A percentile compares a stretch with the other conserved stretches of the same genome.
These are phyloP conservation scores for Podospora pseudopauciseta DNA, from an alignment of 495 filamentous ascomycete species.

Conservation along the genomic window DNA sequence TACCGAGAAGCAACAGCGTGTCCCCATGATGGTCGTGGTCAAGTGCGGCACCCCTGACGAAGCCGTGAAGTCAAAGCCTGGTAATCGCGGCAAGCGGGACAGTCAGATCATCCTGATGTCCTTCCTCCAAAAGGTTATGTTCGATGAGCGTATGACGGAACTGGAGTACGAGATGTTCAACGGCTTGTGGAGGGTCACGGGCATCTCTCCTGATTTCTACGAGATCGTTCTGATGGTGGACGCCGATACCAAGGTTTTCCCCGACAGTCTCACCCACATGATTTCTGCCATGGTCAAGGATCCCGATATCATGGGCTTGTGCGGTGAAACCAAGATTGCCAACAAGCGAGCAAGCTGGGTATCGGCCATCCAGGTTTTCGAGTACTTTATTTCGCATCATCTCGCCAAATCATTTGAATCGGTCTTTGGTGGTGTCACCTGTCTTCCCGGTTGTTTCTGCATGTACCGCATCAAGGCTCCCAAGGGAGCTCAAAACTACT, in stretches of 20 bases:
- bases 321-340: conserved; percentile 98
- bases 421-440: conserved; percentile 98
- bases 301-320: conserved; percentile 98
- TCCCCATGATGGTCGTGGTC: conserved; percentile 98
- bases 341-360: conserved; percentile 96
- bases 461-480: conserved; percentile 99
- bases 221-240: conserved; percentile 98
- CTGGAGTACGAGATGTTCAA: conserved; percentile 99
- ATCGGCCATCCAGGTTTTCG: conserved; percentile 99
- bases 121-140: conserved; percentile 99
- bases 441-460: conserved; percentile 98
- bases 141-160: conserved; percentile 99
- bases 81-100: conserved; percentile 97
- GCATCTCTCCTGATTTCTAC: conserved; percentile 96
- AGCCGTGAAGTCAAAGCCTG: conserved; percentile 73
- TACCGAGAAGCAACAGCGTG: conserved; percentile 85
- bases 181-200: conserved; percentile 96
- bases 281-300: conserved; percentile 98
- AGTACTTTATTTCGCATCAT: conserved; percentile 99
- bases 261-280: conserved; percentile 98
- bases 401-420: conserved; percentile 96
- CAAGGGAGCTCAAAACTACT: conserved; percentile 97
- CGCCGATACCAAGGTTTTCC: conserved; percentile 98
- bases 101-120: conserved; percentile 99
- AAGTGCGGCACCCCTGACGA: conserved; percentile 95